Conservation (phyloP, 768 basidiomycete genomes). For the Cyclocybe cylindracea region DNA sequence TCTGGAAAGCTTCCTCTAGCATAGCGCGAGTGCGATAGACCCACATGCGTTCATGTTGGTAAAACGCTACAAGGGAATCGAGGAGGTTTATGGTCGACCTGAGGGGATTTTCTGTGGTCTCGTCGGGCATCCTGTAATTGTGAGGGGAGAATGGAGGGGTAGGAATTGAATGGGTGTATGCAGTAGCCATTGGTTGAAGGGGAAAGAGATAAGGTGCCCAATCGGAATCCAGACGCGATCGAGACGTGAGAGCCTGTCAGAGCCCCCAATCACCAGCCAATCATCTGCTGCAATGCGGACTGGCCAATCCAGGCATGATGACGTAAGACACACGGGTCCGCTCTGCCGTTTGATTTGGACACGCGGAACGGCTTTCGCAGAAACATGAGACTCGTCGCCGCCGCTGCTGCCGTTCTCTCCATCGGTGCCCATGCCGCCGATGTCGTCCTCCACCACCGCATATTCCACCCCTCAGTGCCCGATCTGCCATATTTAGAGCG, state of each 20-base stretch:
- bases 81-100: slow-evolving; percentile 58
- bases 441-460: slow-evolving; percentile 47
- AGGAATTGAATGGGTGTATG: slow-evolving; percentile 30
- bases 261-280: slow-evolving; percentile 1
- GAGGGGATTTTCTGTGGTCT: slow-evolving; percentile 31
- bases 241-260: slow-evolving; percentile 6
- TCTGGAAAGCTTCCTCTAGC: slow-evolving; percentile 47
- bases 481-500: slow-evolving; percentile 43
- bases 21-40: slow-evolving; percentile 64
- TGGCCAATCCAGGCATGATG: slow-evolving; percentile 20
- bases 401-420: slow-evolving; percentile 14
- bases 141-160: slow-evolving; percentile 37
- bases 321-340: too few relatives aligned
- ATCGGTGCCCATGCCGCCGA: slow-evolving; percentile 22
- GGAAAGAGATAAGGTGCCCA: slow-evolving; percentile 8
- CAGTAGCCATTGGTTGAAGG: slow-evolving; percentile 24
- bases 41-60: slow-evolving; percentile 74
- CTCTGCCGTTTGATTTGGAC: slow-evolving; percentile 1
- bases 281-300: not conserved
- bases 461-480: slow-evolving; percentile 47
- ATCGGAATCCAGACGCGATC: slow-evolving; percentile 3
- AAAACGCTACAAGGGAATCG: slow-evolving; percentile 65
- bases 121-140: slow-evolving; percentile 21
- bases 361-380: not conserved
- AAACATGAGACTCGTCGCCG: slow-evolving; percentile 18